phyloP scores from a whole-genome alignment of 1,284 basidiomycete species.

The Pascua guehoae region DNA sequence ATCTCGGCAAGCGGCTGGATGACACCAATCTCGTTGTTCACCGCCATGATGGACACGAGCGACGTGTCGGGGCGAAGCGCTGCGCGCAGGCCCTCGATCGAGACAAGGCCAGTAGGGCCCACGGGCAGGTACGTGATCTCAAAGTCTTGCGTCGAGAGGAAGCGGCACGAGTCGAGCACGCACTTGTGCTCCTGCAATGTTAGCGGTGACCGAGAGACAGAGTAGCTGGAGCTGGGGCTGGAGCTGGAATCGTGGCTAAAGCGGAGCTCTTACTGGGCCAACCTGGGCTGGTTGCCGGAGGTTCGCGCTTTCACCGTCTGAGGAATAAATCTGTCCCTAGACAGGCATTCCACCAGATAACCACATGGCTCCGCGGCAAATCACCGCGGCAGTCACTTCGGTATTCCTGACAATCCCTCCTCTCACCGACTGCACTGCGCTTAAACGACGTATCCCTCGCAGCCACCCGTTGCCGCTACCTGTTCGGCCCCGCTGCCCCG shows the following conservation, averaged over 20 bases:
- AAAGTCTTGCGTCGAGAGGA: constrained; percentile 92
- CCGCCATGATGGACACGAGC: constrained; percentile 93
- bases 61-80: constrained; percentile 83
- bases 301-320: too few relatives aligned
- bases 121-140: constrained; percentile 97
- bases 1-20: constrained; percentile 98
- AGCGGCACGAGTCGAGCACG: constrained; percentile 95
- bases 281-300: too few relatives aligned
- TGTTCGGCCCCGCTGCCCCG: too few relatives aligned
- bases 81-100: constrained; percentile 68
- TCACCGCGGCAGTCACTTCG: too few relatives aligned
- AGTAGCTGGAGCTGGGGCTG: background rate
- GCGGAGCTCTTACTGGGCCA: too few relatives aligned
- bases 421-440: too few relatives aligned
- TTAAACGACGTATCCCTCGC: too few relatives aligned
- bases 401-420: too few relatives aligned
- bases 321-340: too few relatives aligned
- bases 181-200: constrained; percentile 90
- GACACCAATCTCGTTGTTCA: constrained; percentile 99
- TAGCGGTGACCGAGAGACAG: constrained; percentile 2
- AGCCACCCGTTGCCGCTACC: too few relatives aligned
- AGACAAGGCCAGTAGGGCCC: constrained; percentile 76
- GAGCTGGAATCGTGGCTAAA: background rate
- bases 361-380: too few relatives aligned
- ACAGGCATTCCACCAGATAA: too few relatives aligned